phyloP scores from a whole-genome alignment of 2,329 filamentous ascomycete genomes.

The Colletotrichum echinochloae region DNA sequence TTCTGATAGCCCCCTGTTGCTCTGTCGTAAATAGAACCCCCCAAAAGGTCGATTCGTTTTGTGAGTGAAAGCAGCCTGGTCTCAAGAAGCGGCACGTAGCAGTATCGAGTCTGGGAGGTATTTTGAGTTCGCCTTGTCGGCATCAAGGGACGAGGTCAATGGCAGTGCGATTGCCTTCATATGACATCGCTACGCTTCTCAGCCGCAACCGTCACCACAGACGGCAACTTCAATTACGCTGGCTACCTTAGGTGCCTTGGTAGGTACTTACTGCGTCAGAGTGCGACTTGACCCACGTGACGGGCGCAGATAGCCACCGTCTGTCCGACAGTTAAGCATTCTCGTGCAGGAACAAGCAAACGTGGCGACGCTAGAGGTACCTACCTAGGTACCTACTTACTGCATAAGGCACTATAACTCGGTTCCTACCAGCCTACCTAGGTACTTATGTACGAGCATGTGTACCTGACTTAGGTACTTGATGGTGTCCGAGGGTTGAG shows the following conservation, averaged over 20 bases:
- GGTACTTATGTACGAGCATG: not conserved
- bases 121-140: not conserved
- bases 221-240: not conserved
- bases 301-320: not conserved
- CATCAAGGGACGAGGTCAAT: not conserved
- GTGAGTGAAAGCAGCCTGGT: not conserved
- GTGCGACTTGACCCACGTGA: not conserved
- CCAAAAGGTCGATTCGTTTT: not conserved
- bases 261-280: not conserved
- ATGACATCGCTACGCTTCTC: not conserved
- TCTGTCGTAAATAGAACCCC: not conserved
- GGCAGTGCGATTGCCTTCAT: not conserved
- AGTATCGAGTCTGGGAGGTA: not conserved
- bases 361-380: not conserved
- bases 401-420: no score
- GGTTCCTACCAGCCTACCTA: no score
- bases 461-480: not conserved
- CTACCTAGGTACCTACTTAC: no score
- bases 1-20: not conserved
- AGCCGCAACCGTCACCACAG: not conserved
- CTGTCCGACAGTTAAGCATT: no score
- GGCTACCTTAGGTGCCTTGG: no score
- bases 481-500: no score
- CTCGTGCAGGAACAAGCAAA: no score
- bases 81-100: not conserved